Base-by-base conservation (phyloP, 805 yeast species). In the Lipomyces lipofer region DNA sequence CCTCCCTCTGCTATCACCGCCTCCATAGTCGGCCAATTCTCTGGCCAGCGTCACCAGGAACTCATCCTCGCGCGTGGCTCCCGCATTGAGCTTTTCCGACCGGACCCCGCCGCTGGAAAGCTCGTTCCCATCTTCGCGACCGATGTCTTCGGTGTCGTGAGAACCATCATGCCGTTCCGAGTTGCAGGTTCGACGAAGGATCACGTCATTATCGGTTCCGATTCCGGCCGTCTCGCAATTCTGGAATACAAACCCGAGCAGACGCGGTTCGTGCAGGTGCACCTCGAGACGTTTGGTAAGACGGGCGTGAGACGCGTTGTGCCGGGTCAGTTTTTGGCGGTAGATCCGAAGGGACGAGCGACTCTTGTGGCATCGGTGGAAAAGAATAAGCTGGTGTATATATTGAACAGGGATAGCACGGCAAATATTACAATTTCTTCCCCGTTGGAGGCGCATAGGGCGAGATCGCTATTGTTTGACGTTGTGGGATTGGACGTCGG, bases 291-390 rank as follows among this genome's bases (percentile, higher is more conserved):
- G 0, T 82, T 79, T 60, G 78, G 83, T 43, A 86, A 89, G 66
- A 76, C 86, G 19, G 96, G 96, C 0, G 71, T 89, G 17, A 74
- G 95, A 51, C 73, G 96, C 60, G 69, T 84, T 0, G 74, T 86
- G 0, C 96, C 96, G 0, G 95, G 95, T 1, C 80, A 82, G 42
- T 83, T 82, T 56, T 64, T 89, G 10, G 79, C 83, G 0, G 79
- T 81, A 0, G 97, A 91, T 67, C 84, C 88, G 0, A 77, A 78
- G 47, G 83, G 84, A 15, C 73, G 97, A 49, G 88, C 95, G 2
- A 61, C 83, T 1, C 73, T 88, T 75, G 61, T 86, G 0, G 77
- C 85, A 0, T 88, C 96, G 0, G 67, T 90, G 2, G 97, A 92
- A 67, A 79, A 78, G 58, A 81, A 79, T 64, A 88, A 86, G 64